Base-by-base conservation (phyloP, 208 protist genomes). In the Acanthamoeba polyphaga region DNA sequence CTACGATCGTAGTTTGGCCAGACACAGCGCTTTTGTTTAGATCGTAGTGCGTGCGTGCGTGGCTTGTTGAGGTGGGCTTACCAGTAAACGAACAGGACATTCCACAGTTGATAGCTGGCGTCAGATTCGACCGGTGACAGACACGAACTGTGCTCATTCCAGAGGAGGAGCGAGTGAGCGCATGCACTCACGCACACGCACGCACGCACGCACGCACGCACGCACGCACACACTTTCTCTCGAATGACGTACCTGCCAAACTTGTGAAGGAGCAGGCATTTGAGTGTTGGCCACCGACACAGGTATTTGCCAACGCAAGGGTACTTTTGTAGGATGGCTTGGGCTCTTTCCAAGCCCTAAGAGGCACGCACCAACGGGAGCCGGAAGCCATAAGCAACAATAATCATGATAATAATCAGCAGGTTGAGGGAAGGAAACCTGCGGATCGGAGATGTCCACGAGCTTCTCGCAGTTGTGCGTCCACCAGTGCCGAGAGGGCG, bases 401-500 rank as follows among this genome's bases (percentile, higher is more conserved):
- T 1, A 55, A 17, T n/a, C n/a, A n/a, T n/a, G n/a, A n/a, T n/a
- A n/a, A n/a, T n/a, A n/a, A n/a, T n/a, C n/a, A n/a, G n/a, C n/a
- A n/a, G n/a, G n/a, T n/a, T 55, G 15, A 10, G 9, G 51, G 12
- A 55, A 82, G 38, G 38, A 82, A 17, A 46, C 58, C 53, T 46
- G 49, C 1, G 53, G 53, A 60, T 64, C 43, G 46, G 53, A 53
- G 24, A 88, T 0, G 51, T 88, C 58, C 10, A 43, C 51, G 55
- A 90, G n/a, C 15, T 32, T n/a, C 19, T 19, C 53, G 10, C 51
- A 24, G 29, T 60, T 66, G 55, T 90, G 53, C 34, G 74, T 90
- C 82, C 82, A 90, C 82, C 82, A 90, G 53, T 90, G 19, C 51
- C 43, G 82, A 4, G 82, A 34, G 12, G 58, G 49, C 8, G 51